Conservation (phyloP, 805 yeast species). For the Metschnikowia matae region DNA sequence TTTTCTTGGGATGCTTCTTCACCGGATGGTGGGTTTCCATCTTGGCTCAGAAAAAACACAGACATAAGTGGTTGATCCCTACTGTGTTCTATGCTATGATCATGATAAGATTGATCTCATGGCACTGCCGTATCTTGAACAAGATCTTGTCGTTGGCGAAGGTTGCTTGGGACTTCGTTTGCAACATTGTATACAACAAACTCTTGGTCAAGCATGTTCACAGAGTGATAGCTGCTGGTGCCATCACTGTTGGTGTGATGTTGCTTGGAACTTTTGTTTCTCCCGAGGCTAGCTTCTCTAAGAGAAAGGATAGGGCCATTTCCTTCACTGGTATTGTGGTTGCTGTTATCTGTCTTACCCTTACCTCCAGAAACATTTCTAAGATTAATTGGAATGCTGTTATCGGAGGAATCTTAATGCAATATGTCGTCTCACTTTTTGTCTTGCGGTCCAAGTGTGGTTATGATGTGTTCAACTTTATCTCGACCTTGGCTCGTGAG, state of each 20-base stretch:
- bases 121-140: constrained; percentile 36
- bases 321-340: constrained; percentile 54
- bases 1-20: constrained; percentile 22
- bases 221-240: constrained; percentile 43
- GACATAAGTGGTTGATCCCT: constrained; percentile 56
- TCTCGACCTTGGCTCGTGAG: constrained; percentile 53
- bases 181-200: constrained; percentile 32
- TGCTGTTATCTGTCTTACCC: constrained; percentile 40
- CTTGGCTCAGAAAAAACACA: constrained; percentile 44
- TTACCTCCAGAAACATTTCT: constrained; percentile 43
- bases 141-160: constrained; percentile 12
- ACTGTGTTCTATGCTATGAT: constrained; percentile 49
- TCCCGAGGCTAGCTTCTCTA: constrained; percentile 43
- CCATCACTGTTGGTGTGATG: constrained; percentile 43
- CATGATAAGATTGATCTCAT: constrained; percentile 49
- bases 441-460: constrained; percentile 59
- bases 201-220: constrained; percentile 38
- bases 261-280: constrained; percentile 54
- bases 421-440: constrained; percentile 55
- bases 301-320: constrained; percentile 49
- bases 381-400: constrained; percentile 57
- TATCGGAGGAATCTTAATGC: constrained; percentile 56
- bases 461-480: constrained; percentile 58
- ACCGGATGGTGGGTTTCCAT: constrained; percentile 48
- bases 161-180: constrained; percentile 25